Conservation (phyloP, 2,329 filamentous ascomycete genomes). For the Aspergillus fumigatus region DNA sequence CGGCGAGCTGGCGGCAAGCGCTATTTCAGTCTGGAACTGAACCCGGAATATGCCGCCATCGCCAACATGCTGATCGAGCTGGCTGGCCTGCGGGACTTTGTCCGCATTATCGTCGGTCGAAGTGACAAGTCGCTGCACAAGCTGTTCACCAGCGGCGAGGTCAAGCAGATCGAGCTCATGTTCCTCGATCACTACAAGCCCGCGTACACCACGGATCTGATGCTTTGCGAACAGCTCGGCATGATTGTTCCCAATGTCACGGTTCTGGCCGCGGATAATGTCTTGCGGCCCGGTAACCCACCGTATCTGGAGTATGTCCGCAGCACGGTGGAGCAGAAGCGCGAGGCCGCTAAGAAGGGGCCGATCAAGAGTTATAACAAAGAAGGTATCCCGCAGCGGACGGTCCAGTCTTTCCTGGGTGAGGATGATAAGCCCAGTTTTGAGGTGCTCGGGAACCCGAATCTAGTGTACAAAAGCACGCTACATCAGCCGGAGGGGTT, state of each 20-base stretch:
- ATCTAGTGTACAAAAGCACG: slow-evolving; percentile 60
- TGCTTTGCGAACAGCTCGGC: slow-evolving; percentile 67
- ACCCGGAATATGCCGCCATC: slow-evolving; percentile 68
- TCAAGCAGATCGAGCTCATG: slow-evolving; percentile 63
- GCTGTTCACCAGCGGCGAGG: slow-evolving; percentile 49
- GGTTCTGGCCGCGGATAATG: slow-evolving; percentile 43
- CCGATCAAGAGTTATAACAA: slow-evolving; percentile 14
- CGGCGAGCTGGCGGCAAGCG: slow-evolving; percentile 58
- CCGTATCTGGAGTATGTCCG: slow-evolving; percentile 60
- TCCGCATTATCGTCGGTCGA: slow-evolving; percentile 66
- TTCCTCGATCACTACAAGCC: slow-evolving; percentile 82
- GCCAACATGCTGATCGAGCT: slow-evolving; percentile 66
- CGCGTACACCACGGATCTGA: slow-evolving; percentile 68
- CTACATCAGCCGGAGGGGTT: slow-evolving; percentile 25
- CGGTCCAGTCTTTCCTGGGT: slow-evolving; percentile 21
- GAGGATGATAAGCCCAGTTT: slow-evolving; percentile 23
- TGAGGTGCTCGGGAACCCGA: slow-evolving; percentile 53
- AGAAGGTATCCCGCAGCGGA: slow-evolving; percentile 17
- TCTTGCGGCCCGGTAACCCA: slow-evolving; percentile 41
- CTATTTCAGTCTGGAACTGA: slow-evolving; percentile 70
- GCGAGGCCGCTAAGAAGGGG: slow-evolving; percentile 33
- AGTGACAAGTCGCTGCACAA: slow-evolving; percentile 62
- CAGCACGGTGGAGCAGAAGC: slow-evolving; percentile 60
- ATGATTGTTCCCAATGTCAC: slow-evolving; percentile 56
- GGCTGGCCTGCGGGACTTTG: slow-evolving; percentile 65